A percentile compares a stretch with the other conserved stretches of the same genome.
phyloP scores from a whole-genome alignment of 768 basidiomycete species.

The Sarcodon sp. region DNA sequence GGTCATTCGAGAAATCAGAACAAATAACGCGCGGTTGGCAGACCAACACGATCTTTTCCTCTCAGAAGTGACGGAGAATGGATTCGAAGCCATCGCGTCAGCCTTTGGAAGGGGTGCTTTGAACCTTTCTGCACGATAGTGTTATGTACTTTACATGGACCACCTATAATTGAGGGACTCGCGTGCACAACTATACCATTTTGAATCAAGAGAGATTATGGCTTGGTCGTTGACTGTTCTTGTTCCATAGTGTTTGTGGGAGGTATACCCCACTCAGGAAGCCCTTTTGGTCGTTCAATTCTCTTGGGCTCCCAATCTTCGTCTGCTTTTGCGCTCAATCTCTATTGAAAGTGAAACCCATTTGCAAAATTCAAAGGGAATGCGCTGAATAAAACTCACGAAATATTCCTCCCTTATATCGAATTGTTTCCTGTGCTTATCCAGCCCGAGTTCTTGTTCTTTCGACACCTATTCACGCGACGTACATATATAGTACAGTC shows the following conservation, averaged over 20 bases:
- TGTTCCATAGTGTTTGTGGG: slow-evolving; percentile 38
- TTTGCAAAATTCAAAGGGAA: neutral
- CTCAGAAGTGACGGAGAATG: slow-evolving; percentile 55
- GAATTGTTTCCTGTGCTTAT: slow-evolving; percentile 62
- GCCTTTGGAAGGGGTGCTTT: slow-evolving; percentile 62
- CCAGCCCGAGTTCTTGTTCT: slow-evolving; percentile 67
- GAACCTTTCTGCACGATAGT: slow-evolving; percentile 8
- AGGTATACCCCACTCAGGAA: slow-evolving; percentile 91
- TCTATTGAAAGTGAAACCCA: slow-evolving; percentile 24
- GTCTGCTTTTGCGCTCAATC: slow-evolving; percentile 45
- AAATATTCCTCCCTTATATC: slow-evolving; percentile 96
- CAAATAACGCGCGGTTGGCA: slow-evolving; percentile 74
- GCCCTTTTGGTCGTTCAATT: slow-evolving; percentile 69
- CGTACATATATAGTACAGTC: neutral
- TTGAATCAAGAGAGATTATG: no score
- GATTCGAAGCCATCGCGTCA: slow-evolving; percentile 58
- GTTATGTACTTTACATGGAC: neutral
- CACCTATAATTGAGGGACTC: neutral
- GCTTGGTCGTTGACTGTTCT: slow-evolving; percentile 1
- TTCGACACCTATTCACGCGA: slow-evolving; percentile 40
- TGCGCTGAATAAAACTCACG: slow-evolving; percentile 36
- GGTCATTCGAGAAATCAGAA: slow-evolving; percentile 79
- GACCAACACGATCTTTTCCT: slow-evolving; percentile 76
- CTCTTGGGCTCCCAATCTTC: slow-evolving; percentile 84
- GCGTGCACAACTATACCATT: no score